Evolutionary conservation across 306 rosid genomes (phyloP), one percentile per base, ranked within the genome.

Genomic region (Cucumis cinereus): DNA sequence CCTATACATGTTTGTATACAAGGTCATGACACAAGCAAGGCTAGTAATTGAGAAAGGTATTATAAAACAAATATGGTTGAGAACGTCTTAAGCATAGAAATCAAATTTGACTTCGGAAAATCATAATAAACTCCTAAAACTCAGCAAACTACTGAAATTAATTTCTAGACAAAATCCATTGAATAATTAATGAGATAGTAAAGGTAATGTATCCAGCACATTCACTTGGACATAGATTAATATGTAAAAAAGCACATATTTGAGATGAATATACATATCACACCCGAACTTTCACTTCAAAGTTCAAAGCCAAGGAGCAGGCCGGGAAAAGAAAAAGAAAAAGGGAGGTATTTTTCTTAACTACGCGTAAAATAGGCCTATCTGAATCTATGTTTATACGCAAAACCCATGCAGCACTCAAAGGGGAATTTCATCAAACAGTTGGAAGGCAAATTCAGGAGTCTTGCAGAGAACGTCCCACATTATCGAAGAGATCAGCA

Each of bases 341-440:
- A 45, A 45, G 15, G 1, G 15, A 1, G 15, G 16, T 45, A 45
- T 45, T 45, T 13, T 3, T 4, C 52, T 45, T 45, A 3, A 61
- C 68, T 30, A 61, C 20, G 67, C 10, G n/a, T 60, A 60, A 24
- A 60, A 14, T 26, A 30, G 41, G 43, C 20, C 68, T 8, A 43
- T 38, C 49, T 70, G 49, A 22, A 13, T 43, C 20, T 19, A 47
- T 69, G 56, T 40, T 17, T 67, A 67, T 47, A 53, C 24, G 45
- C 64, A 72, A 22, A 63, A 38, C 16, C 24, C 38, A 47, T 20
- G 68, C 43, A 53, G n/a, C 49, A 38, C 13, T 40, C 16, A 33
- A 60, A 15, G 78, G 74, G 76, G 80, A 52, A 70, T 38, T 60
- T 66, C 52, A 74, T 82, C 85, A n/a, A 82, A 74, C 77, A 82